Conservation (phyloP, 176 grass and related monocot genomes). For the Rhipidocladum racemiflorum region DNA sequence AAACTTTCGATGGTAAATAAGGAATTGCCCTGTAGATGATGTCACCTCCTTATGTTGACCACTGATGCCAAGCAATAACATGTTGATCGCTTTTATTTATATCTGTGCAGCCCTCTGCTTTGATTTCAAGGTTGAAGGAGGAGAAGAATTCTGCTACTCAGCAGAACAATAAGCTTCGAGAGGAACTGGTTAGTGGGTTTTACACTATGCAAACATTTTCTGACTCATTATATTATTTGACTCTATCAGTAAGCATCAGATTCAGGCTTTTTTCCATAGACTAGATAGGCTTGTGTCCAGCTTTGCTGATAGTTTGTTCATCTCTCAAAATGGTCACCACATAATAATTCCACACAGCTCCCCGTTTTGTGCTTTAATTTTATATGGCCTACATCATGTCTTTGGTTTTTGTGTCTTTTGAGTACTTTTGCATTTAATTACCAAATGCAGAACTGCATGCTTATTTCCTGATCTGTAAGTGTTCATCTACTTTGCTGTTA, state of each 20-base stretch:
- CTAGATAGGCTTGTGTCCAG: not conserved
- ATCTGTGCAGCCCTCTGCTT: constrained; percentile 41
- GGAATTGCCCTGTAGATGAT: not conserved
- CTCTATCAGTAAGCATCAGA: not conserved
- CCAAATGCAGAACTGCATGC: not conserved
- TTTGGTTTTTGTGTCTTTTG: not conserved
- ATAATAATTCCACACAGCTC: not conserved
- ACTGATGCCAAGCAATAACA: constrained; percentile 20
- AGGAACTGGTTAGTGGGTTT: constrained; percentile 64
- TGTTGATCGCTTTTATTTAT: constrained; percentile 18
- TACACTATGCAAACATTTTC: constrained; percentile 29
- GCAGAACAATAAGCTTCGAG: constrained; percentile 67
- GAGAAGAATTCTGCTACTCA: constrained; percentile 64
- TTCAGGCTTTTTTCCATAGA: not conserved
- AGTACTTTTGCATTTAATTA: not conserved
- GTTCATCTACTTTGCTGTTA: not conserved
- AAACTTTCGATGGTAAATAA: too few species aligned
- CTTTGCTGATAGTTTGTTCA: not conserved
- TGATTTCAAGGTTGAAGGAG: constrained; percentile 66
- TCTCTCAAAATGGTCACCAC: not conserved
- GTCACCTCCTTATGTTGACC: not conserved
- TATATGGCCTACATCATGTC: not conserved
- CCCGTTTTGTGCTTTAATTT: not conserved
- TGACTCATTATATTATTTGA: not conserved
- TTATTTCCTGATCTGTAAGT: constrained; percentile 3